Conservation (phyloP, 2,329 filamentous ascomycete species). For the Aspergillus chevalieri region DNA sequence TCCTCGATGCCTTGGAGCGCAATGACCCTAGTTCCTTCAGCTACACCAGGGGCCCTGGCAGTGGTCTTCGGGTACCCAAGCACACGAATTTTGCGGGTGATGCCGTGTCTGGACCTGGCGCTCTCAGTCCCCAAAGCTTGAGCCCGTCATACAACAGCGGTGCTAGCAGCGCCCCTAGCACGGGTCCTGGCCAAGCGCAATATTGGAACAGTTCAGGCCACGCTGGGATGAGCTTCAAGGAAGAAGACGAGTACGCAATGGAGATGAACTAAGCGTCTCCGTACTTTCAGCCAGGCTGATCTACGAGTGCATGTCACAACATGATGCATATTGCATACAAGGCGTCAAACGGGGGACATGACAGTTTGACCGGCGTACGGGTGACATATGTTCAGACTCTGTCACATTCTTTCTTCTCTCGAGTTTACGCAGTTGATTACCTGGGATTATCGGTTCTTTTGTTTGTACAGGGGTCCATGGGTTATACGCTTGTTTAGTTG, state of each 20-base stretch:
- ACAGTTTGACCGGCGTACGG: constrained; percentile 41
- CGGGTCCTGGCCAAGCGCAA: constrained; percentile 43
- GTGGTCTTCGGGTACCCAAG: constrained; percentile 81
- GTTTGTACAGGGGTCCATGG: constrained; percentile 18
- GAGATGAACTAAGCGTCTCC: constrained; percentile 45
- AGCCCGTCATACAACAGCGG: constrained; percentile 68
- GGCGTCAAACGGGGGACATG: constrained; percentile 20
- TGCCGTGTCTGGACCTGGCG: constrained; percentile 48
- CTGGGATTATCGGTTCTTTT: constrained; percentile 25
- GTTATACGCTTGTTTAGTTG: constrained; percentile 2
- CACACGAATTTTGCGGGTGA: constrained; percentile 90
- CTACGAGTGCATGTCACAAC: constrained; percentile 15
- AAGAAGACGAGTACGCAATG: constrained; percentile 91
- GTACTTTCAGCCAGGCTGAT: constrained; percentile 2
- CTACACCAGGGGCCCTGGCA: constrained; percentile 78
- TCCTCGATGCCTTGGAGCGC: constrained; percentile 78
- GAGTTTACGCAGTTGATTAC: constrained; percentile 15
- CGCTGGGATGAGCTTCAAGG: constrained; percentile 71
- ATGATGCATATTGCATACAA: constrained; percentile 16
- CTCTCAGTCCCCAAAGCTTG: constrained; percentile 55
- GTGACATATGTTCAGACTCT: constrained; percentile 17
- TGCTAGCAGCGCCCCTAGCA: constrained; percentile 55
- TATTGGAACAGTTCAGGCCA: constrained; percentile 48
- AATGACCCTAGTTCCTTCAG: constrained; percentile 69
- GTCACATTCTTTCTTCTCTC: constrained; percentile 15